Base-by-base conservation (phyloP, 176 grass and related monocot species). In the Elymus sibiricus region DNA sequence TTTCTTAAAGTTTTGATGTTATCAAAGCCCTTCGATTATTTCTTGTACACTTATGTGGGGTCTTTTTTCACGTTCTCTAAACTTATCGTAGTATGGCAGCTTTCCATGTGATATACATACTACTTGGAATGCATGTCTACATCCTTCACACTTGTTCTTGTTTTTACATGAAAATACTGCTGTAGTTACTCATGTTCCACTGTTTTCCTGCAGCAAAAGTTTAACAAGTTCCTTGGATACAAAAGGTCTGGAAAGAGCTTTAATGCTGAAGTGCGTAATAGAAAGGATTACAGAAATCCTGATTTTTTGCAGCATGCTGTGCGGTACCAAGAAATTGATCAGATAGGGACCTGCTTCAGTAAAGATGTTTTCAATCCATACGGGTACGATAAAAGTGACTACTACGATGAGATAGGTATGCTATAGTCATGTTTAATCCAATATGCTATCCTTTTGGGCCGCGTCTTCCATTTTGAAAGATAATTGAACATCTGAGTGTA, bases 251-350 rank as follows among this genome's bases (percentile, higher is more conserved):
- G 92, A 64, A 99, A 95, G 87, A 96, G 94, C 88, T 99, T 99
- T 79, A 99, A 99, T 83, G 89, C 79, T 87, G 97, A 99, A 91
- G 88, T 99, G 51, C 90, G 97, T 77, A 96, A 96, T 59, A 99
- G 87, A 85, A 99, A 96, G 88, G 94, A 96, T 38, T 99, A 99
- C 79, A 81, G 83, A 82, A 99, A 99, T 90, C 97, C 94, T 39
- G 92, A 99, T 68, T 99, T 99, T 72, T 85, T 99, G 90, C 97
- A 94, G 84, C 92, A 99, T 91, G 94, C 97, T 79, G 94, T 96
- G 82, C 88, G 97, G n/a, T 99, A 99, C 67, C 97, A 99, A 88
- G 97, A 95, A 69, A 99, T 99, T 5, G 89, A 99, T 86, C 92
- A 94, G 90, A 96, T 96, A 73, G 97, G 97, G 66, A 91, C 92